These are phyloP conservation scores for Vishniacozyma victoriae DNA, from an alignment of 768 basidiomycete genomes.

Conservation along the genomic window DNA sequence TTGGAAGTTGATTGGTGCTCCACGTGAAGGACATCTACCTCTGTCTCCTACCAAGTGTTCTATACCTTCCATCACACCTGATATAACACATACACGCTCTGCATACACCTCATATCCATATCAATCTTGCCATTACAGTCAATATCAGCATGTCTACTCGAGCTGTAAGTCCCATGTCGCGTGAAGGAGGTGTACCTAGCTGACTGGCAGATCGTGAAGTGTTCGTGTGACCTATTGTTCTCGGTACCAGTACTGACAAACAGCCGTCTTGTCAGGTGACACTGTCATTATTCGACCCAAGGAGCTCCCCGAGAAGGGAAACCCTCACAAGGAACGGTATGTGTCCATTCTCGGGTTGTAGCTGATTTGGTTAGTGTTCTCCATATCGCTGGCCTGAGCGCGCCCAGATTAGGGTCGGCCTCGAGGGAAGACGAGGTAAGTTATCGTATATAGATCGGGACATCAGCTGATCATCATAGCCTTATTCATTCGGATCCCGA, in stretches of 20 bases:
- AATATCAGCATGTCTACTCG: conserved; percentile 27
- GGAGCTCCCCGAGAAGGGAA: conserved; percentile 68
- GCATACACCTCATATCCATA: too few relatives aligned
- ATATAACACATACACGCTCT: too few relatives aligned
- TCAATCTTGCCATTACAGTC: too few relatives aligned
- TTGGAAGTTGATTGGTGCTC: too few relatives aligned
- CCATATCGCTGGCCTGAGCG: conserved; percentile 78
- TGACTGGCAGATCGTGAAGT: conserved; percentile 35
- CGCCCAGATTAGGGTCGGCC: conserved; percentile 76
- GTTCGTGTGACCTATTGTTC: conserved; percentile 9
- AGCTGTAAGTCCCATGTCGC: conserved; percentile 27
- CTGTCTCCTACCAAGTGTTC: too few relatives aligned
- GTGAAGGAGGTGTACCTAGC: background rate
- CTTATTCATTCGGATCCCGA: conserved; percentile 86
- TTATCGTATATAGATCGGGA: background rate
- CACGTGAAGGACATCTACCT: too few relatives aligned
- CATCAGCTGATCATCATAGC: conserved; percentile 52
- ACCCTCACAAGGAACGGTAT: conserved; percentile 83
- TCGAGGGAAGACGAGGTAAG: conserved; percentile 81
- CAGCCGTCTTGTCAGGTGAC: conserved; percentile 86
- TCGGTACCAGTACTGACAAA: too few relatives aligned
- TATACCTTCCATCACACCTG: too few relatives aligned
- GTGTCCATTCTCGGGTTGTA: conserved; percentile 16
- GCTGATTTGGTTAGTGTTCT: conserved; percentile 57
- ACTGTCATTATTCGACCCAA: conserved; percentile 67